Conservation (phyloP, 2,329 filamentous ascomycete species). For the Botrytis sinoallii region DNA sequence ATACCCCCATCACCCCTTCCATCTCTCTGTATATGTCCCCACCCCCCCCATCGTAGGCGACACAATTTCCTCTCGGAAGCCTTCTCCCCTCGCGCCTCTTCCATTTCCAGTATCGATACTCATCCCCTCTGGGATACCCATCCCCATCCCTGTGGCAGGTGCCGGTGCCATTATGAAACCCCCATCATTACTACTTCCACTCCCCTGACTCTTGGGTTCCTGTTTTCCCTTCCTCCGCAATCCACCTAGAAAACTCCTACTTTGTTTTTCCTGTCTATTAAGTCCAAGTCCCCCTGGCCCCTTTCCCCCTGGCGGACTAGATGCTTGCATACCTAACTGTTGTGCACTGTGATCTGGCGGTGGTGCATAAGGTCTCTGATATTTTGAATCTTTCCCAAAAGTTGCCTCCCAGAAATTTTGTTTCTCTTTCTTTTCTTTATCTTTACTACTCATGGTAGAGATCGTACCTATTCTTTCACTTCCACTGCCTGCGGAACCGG, state of each 20-base stretch:
- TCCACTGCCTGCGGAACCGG: conserved; percentile 30
- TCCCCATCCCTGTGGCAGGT: not conserved
- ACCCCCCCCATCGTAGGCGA: not conserved
- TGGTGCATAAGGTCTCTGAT: conserved; percentile 25
- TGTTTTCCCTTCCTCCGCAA: conserved; percentile 27
- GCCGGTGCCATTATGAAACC: conserved; percentile 2
- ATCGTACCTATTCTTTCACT: conserved; percentile 20
- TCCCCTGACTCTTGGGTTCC: conserved; percentile 18
- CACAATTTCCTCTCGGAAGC: not conserved
- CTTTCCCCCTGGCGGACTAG: conserved; percentile 27
- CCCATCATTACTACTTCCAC: conserved; percentile 16
- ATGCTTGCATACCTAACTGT: conserved; percentile 12
- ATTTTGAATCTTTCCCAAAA: conserved; percentile 35
- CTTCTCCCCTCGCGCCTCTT: not conserved
- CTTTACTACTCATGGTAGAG: not conserved
- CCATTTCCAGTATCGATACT: conserved; percentile 5
- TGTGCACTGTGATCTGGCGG: conserved; percentile 17
- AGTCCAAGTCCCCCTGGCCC: conserved; percentile 16
- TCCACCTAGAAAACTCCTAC: conserved; percentile 35
- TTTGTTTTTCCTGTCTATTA: conserved; percentile 33
- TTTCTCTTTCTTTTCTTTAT: conserved; percentile 29
- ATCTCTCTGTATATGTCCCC: not conserved
- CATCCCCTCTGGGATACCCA: not conserved
- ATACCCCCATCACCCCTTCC: not conserved
- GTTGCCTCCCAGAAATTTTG: conserved; percentile 38